Evolutionary conservation across 2,329 filamentous ascomycete species (phyloP).

Genomic region (Botrytis tulipae): DNA sequence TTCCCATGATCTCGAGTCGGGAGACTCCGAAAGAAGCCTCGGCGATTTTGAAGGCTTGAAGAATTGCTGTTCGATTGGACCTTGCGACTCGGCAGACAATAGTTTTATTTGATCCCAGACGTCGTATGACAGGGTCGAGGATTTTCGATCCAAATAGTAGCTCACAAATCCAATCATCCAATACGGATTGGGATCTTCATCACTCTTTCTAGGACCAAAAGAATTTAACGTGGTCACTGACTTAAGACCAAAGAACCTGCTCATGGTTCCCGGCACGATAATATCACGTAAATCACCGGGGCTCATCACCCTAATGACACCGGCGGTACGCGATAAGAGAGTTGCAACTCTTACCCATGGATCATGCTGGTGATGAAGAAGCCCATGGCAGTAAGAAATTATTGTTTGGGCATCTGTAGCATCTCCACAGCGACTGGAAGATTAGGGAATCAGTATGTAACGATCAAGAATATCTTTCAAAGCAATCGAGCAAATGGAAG

Average conservation of each 20-base stretch:
- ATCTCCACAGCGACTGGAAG: background rate
- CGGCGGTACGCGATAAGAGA: background rate
- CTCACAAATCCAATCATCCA: background rate
- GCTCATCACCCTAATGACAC: background rate
- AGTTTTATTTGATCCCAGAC: background rate
- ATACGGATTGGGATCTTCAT: no score
- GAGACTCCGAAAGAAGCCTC: fast-evolving
- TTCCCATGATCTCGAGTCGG: background rate
- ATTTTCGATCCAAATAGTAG: background rate
- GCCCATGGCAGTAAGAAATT: background rate
- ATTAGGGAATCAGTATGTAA: background rate
- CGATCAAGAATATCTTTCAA: background rate
- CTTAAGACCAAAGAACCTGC: fast-evolving
- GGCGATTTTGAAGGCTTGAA: background rate
- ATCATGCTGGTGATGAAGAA: background rate
- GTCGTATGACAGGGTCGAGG: background rate
- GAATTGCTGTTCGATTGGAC: background rate
- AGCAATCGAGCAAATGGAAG: background rate
- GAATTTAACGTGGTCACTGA: background rate
- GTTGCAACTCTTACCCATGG: background rate
- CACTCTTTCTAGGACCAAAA: no score
- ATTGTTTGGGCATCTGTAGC: background rate
- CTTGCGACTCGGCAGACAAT: background rate
- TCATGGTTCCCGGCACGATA: background rate
- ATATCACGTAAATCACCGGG: background rate